Percentiles rank a stretch among this genome's conserved stretches.
These are phyloP conservation scores for Zanthoxylum bungeanum DNA, from an alignment of 345 rosid species.

Conservation along the genomic window DNA sequence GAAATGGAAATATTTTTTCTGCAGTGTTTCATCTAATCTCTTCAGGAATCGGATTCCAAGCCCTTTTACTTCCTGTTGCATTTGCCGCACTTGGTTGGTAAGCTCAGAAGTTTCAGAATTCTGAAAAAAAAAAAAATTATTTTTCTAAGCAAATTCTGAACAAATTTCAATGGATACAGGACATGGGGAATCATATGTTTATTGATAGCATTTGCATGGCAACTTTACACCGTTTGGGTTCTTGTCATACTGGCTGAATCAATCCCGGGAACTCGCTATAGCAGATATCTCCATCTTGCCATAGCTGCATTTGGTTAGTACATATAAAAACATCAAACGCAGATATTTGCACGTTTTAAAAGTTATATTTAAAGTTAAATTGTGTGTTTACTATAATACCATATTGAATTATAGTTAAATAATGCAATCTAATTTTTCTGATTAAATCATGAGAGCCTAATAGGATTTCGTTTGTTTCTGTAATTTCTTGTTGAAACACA, in stretches of 20 bases:
- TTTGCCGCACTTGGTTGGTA: conserved; percentile 48
- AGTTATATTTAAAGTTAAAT: too few relatives aligned
- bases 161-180: conserved; percentile 25
- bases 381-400: too few relatives aligned
- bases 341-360: too few relatives aligned
- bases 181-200: conserved; percentile 40
- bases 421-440: too few relatives aligned
- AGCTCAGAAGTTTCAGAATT: background rate
- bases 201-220: conserved; percentile 32
- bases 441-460: too few relatives aligned
- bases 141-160: too few relatives aligned
- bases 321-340: background rate
- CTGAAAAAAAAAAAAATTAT: too few relatives aligned
- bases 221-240: conserved; percentile 47
- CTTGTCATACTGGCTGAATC: conserved; percentile 46
- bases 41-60: conserved; percentile 46
- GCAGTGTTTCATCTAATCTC: conserved; percentile 32
- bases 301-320: conserved; percentile 46
- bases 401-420: too few relatives aligned
- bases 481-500: too few relatives aligned
- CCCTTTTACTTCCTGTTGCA: conserved; percentile 43
- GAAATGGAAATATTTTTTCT: conserved; percentile 27
- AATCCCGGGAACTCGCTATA: conserved; percentile 34
- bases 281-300: conserved; percentile 53
- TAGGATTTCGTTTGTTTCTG: too few relatives aligned